These are phyloP conservation scores for Malassezia pachydermatis DNA, from an alignment of 1,284 basidiomycete species.

Conservation along the genomic window DNA sequence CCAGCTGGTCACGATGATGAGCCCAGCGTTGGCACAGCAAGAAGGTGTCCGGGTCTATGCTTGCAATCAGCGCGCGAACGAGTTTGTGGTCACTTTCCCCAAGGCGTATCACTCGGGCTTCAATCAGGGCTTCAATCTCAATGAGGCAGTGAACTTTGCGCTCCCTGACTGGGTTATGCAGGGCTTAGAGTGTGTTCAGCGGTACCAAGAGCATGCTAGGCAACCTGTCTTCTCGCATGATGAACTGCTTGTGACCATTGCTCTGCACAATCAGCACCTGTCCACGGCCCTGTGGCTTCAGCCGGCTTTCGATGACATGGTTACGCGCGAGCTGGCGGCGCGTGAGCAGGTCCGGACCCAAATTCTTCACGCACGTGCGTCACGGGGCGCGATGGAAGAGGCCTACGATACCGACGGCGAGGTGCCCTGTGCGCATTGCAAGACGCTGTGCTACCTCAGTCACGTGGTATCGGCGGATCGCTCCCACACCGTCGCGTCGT, in stretches of 20 bases:
- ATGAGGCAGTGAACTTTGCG: conserved; percentile 98
- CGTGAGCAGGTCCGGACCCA: conserved; percentile 55
- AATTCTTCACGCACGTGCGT: conserved; percentile 46
- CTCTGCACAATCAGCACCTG: conserved; percentile 82
- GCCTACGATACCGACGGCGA: conserved; percentile 78
- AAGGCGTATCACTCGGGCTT: conserved; percentile 98
- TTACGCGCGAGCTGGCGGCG: conserved; percentile 64
- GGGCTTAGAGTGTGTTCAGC: conserved; percentile 73
- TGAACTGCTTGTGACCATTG: conserved; percentile 88
- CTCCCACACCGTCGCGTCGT: conserved; percentile 58
- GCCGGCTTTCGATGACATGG: conserved; percentile 76
- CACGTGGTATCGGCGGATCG: conserved; percentile 59
- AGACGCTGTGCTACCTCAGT: conserved; percentile 87
- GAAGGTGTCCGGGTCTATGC: conserved; percentile 88
- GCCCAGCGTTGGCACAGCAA: conserved; percentile 71
- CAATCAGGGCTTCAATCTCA: conserved; percentile 96
- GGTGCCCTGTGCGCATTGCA: conserved; percentile 88
- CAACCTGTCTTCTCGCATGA: conserved; percentile 96
- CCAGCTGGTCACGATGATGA: conserved; percentile 97
- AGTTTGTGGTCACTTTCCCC: conserved; percentile 88
- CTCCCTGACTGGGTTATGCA: conserved; percentile 85
- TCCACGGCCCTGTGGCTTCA: conserved; percentile 72
- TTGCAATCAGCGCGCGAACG: conserved; percentile 91
- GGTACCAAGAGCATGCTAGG: conserved; percentile 76
- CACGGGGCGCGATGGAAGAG: not conserved